phyloP scores from a whole-genome alignment of 352 stramenopile species.

The Pythium aphanidermatum region DNA sequence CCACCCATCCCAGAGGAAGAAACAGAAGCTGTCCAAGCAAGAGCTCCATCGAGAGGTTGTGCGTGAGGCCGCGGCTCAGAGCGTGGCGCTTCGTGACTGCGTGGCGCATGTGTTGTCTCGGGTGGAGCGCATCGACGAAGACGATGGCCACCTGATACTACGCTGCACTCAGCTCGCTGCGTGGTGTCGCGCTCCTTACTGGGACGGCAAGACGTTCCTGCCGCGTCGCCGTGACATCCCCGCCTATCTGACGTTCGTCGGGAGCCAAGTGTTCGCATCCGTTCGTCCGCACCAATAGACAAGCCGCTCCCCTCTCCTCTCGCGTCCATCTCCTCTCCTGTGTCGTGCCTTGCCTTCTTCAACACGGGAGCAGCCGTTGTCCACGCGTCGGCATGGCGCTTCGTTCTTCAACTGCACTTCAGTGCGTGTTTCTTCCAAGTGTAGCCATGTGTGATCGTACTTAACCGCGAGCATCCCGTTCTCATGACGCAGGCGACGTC shows the following conservation, averaged over 20 bases:
- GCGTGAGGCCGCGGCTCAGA: conserved; percentile 17
- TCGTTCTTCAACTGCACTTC: background rate
- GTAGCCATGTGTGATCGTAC: conserved; percentile 23
- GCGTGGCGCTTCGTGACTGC: conserved; percentile 45
- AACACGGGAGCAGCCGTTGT: background rate
- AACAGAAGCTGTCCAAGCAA: conserved; percentile 59
- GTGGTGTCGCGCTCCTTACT: conserved; percentile 57
- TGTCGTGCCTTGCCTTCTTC: too few relatives aligned
- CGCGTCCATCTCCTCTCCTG: too few relatives aligned
- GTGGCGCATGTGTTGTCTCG: conserved; percentile 60
- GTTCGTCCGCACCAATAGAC: conserved; percentile 18
- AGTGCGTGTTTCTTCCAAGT: background rate
- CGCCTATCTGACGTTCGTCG: conserved; percentile 79
- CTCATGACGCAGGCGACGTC: conserved; percentile 22
- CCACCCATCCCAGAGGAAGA: conserved; percentile 24
- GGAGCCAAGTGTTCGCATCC: conserved; percentile 72
- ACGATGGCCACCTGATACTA: conserved; percentile 67
- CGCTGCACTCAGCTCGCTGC: conserved; percentile 60
- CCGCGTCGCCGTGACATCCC: conserved; percentile 19
- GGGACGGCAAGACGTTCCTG: conserved; percentile 79
- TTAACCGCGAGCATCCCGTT: conserved; percentile 6
- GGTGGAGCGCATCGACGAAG: conserved; percentile 55
- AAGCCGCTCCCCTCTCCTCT: too few relatives aligned
- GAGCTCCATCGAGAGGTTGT: conserved; percentile 35
- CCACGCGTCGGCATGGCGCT: background rate